Evolutionary conservation across 1,284 basidiomycete genomes (phyloP), one percentile per base, ranked within the genome.

Genomic region (Veloboletus limbatus): DNA sequence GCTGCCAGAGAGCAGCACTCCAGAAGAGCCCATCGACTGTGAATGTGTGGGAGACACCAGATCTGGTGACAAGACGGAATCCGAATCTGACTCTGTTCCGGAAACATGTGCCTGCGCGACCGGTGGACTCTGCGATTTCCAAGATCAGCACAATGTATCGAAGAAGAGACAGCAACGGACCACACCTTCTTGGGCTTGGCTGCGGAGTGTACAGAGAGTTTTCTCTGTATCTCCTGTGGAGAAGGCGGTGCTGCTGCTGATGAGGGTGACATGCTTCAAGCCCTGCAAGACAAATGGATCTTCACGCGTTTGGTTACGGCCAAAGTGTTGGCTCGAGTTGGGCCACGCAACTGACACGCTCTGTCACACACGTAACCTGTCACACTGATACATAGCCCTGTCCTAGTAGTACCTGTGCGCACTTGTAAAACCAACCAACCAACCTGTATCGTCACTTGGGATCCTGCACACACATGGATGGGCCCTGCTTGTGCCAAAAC

Each of bases 61-160:
- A 53, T 86, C 82, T 25, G 79, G 74, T 2, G 77, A 73, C 47
- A 79, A 63, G 48, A 79, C 74, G n/a, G 84, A 85, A 64, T 92
- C 90, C 18, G 89, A 89, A 65, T 93, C 91, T 25, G 88, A 91
- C 62, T 93, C 91, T 55, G 85, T 89, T 31, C 88, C 88, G 45
- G 88, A 86, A 17, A 84, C 71, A 39, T 74, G 68, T 38, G 73
- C 67, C 36, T 71, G 65, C 30, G 71, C 54, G 21, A 66, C 57
- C 13, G 65, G 60, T 38, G 70, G 55, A 33, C 64, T 65, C 72
- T 65, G 28, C 33, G 45, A 41, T 46, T 9, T 38, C 37, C 32
- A 16, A 40, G 45, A 56, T 60, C 36, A 59, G 50, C 35, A 43
- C 35, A 38, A 25, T 9, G 43, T 17, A 35, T 31, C 25, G 6